phyloP scores from a whole-genome alignment of 306 rosid species.

The Inga oerstediana region DNA sequence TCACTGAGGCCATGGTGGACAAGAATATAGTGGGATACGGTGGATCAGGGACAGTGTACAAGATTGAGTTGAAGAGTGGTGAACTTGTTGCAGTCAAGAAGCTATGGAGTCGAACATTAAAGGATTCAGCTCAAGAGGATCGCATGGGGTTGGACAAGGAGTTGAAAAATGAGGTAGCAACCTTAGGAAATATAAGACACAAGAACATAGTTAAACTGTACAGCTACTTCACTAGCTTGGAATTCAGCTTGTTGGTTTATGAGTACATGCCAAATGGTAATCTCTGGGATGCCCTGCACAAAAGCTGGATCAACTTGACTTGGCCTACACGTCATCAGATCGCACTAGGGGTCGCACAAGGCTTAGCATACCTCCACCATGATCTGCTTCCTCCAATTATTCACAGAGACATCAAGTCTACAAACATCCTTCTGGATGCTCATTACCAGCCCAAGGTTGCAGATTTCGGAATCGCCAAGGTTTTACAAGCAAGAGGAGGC shows the following conservation, averaged over 20 bases:
- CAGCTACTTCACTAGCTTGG: constrained; percentile 60
- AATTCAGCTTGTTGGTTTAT: constrained; percentile 63
- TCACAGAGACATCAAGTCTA: constrained; percentile 70
- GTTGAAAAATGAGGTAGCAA: constrained; percentile 67
- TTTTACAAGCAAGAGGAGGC: constrained; percentile 66
- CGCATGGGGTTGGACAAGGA: constrained; percentile 42
- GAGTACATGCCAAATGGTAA: constrained; percentile 75
- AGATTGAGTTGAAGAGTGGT: constrained; percentile 53
- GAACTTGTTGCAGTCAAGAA: constrained; percentile 66
- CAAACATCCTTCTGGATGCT: constrained; percentile 65
- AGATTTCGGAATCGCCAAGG: constrained; percentile 76
- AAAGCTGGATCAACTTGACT: constrained; percentile 53
- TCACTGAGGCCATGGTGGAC: constrained; percentile 56
- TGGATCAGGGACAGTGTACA: constrained; percentile 70
- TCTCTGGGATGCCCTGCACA: constrained; percentile 73
- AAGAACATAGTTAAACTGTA: constrained; percentile 64
- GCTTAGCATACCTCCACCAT: constrained; percentile 73
- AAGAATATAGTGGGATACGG: constrained; percentile 73
- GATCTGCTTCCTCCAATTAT: constrained; percentile 61
- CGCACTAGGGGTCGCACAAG: constrained; percentile 67
- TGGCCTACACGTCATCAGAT: constrained; percentile 72
- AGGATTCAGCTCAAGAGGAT: constrained; percentile 45
- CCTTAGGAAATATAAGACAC: constrained; percentile 68
- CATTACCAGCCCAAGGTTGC: constrained; percentile 73
- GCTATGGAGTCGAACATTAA: constrained; percentile 47